These are phyloP conservation scores for Vicia villosa DNA, from an alignment of 306 rosid genomes.

Conservation along the genomic window DNA sequence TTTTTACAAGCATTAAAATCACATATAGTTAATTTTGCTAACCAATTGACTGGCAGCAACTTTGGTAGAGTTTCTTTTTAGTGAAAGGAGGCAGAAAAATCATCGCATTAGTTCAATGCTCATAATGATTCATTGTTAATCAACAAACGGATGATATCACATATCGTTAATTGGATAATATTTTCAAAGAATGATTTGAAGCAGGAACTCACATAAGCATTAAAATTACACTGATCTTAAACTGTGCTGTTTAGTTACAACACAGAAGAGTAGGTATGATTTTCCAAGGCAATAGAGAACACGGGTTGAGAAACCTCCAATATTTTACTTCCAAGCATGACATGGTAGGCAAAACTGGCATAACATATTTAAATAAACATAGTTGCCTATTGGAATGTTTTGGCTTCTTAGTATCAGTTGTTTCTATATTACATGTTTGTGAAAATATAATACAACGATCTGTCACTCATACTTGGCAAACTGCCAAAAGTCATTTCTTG, in stretches of 20 bases:
- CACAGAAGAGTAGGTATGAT: neutral
- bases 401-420: slow-evolving; percentile 1
- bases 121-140: neutral
- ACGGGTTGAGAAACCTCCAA: neutral
- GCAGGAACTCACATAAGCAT: neutral
- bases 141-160: neutral
- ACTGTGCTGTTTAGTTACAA: neutral
- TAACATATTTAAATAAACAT: neutral
- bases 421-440: neutral
- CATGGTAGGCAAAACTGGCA: neutral
- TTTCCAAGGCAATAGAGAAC: neutral
- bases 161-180: neutral
- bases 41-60: neutral
- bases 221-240: neutral
- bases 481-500: neutral
- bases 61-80: neutral
- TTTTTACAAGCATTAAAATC: too few species aligned
- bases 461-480: neutral
- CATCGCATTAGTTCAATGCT: neutral
- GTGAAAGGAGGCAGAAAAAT: neutral
- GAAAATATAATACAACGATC: slow-evolving; percentile 23
- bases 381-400: neutral
- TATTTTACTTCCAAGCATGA: slow-evolving; percentile 4
- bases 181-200: slow-evolving; percentile 5
- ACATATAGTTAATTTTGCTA: too few species aligned